phyloP scores from a whole-genome alignment of 2,329 filamentous ascomycete species.

The Penicillium sp. region DNA sequence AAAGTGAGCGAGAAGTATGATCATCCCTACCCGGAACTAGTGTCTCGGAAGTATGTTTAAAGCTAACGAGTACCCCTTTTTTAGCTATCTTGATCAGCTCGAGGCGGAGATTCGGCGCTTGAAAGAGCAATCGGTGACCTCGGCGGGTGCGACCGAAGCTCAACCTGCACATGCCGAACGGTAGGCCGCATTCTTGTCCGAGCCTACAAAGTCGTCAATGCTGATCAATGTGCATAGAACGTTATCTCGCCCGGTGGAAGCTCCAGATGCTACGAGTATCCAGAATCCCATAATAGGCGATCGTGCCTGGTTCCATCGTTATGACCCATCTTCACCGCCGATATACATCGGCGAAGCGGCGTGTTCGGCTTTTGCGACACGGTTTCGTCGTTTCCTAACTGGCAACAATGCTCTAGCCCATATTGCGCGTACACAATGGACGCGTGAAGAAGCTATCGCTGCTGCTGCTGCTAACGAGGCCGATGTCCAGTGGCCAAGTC shows the following conservation, averaged over 20 bases:
- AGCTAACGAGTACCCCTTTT: conserved; percentile 8
- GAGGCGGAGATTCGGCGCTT: conserved; percentile 34
- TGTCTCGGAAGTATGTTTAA: background rate
- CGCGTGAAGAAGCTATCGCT: conserved; percentile 31
- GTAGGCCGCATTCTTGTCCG: conserved; percentile 1
- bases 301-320: conserved; percentile 38
- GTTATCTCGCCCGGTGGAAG: conserved; percentile 20
- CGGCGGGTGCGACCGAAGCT: conserved; percentile 26
- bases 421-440: conserved; percentile 37
- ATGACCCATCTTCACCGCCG: conserved; percentile 36
- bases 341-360: conserved; percentile 42
- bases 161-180: conserved; percentile 13
- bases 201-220: background rate
- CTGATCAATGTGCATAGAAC: conserved; percentile 1
- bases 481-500: conserved; percentile 35
- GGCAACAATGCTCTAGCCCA: conserved; percentile 32
- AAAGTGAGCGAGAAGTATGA: conserved; percentile 39
- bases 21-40: background rate
- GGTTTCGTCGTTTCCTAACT: conserved; percentile 37
- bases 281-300: conserved; percentile 38
- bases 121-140: conserved; percentile 30
- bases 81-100: conserved; percentile 32
- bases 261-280: conserved; percentile 30
- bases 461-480: conserved; percentile 28
- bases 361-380: conserved; percentile 42